Conservation (phyloP, 495 filamentous ascomycete genomes). For the Physcia stellaris region DNA sequence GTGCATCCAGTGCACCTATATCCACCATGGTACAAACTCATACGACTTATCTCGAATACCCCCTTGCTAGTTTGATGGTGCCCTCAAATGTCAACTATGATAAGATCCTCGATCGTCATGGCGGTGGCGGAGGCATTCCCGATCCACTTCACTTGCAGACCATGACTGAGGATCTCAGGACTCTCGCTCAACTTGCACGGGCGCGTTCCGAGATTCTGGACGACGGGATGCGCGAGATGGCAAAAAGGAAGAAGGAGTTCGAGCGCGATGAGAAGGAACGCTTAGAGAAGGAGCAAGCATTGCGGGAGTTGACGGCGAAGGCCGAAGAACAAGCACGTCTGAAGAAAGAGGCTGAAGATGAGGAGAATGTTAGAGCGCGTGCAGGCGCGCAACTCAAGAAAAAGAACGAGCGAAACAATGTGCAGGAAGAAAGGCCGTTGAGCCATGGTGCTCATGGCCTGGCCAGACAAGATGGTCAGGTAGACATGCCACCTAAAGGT, state of each 20-base stretch:
- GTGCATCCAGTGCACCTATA: conserved; percentile 35
- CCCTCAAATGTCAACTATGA: conserved; percentile 49
- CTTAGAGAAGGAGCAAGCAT: conserved; percentile 30
- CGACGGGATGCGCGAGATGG: conserved; percentile 57
- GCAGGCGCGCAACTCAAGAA: conserved; percentile 37
- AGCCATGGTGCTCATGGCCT: conserved; percentile 49
- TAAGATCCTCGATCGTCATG: conserved; percentile 56
- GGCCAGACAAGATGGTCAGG: conserved; percentile 56
- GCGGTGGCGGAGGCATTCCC: conserved; percentile 51
- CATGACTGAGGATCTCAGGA: conserved; percentile 52
- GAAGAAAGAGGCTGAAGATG: conserved; percentile 31
- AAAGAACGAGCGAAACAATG: conserved; percentile 34
- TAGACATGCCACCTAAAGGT: conserved; percentile 44
- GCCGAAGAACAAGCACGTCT: conserved; percentile 27
- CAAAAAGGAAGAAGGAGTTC: conserved; percentile 46
- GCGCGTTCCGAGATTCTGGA: conserved; percentile 49
- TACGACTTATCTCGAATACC: conserved; percentile 43
- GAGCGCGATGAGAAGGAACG: conserved; percentile 32
- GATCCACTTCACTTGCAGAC: conserved; percentile 59
- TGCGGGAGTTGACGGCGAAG: conserved; percentile 38
- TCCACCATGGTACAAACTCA: conserved; percentile 36
- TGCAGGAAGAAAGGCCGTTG: conserved; percentile 42
- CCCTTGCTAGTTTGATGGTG: conserved; percentile 47
- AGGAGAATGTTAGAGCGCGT: conserved; percentile 32
- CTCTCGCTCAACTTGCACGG: conserved; percentile 51